Base-by-base conservation (phyloP, 2,329 filamentous ascomycete species). In the Beauveria medogensis region DNA sequence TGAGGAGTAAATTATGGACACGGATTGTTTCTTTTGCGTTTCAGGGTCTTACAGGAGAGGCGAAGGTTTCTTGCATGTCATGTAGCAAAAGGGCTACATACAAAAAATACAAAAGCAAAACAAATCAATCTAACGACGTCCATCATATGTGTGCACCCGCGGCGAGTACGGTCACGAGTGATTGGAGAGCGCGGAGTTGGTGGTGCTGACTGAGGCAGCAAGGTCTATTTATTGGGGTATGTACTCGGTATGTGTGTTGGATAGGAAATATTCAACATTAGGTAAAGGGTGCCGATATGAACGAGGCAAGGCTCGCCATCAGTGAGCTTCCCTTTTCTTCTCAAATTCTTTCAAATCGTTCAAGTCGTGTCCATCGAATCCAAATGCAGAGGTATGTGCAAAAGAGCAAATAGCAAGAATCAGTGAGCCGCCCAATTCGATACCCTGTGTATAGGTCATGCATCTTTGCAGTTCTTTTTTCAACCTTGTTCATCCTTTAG, bases 1-100 rank as follows among this genome's bases (percentile, higher is more conserved):
- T 70, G 89, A 91, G 75, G 87, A 87, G 68, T 78, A 83, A 71
- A 78, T 76, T 67, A 69, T 69, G 73, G 73, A 74, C 73, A 69
- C 63, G 63, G 66, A 64, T 64, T 75, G 77, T 77, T 80, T 79
- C 78, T 77, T 79, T 80, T 80, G 75, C 75, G 78, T 82, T 83
- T 82, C 78, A 81, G 81, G 80, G 80, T 82, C 80, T 80, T 60
- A 53, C 78, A 77, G 81, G 81, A 83, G 80, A 83, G 81, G 79
- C 78, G 77, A 82, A 81, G 80, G 80, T 80, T 62, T 82, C 73
- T 79, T 82, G 81, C 81, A 83, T 83, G 77, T 82, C 77, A 80
- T 70, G 81, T 83, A 82, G 81, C 80, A 73, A 70, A 70, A 44
- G 70, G 73, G 75, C 75, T 78, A 76, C 74, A 69, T 73, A 73